Conservation (phyloP, 2,329 filamentous ascomycete species). For the Bipolaris bicolor region DNA sequence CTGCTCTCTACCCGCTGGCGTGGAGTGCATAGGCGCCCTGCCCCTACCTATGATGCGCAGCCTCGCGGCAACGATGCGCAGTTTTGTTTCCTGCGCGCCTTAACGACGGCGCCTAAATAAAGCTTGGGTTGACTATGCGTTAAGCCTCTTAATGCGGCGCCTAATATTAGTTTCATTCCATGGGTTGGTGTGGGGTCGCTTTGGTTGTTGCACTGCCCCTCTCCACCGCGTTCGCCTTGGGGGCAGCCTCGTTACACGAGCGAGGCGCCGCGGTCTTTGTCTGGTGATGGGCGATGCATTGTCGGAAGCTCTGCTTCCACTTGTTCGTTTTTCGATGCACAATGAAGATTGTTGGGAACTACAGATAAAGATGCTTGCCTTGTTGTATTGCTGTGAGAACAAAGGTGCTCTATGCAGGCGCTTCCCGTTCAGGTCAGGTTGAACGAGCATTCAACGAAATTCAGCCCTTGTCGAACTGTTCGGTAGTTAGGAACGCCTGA, state of each 20-base stretch:
- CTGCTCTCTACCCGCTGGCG: background rate
- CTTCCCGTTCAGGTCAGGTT: background rate
- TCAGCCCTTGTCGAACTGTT: background rate
- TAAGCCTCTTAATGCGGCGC: constrained; percentile 1
- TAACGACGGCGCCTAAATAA: constrained; percentile 10
- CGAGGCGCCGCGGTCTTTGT: constrained; percentile 6
- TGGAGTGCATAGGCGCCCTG: constrained; percentile 1
- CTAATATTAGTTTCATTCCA: background rate
- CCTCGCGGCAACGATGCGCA: constrained; percentile 1
- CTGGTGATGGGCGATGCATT: background rate
- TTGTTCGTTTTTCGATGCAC: background rate
- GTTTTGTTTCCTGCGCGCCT: constrained; percentile 2
- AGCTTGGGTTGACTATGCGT: background rate
- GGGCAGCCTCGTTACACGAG: constrained; percentile 9
- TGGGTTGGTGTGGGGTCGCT: background rate
- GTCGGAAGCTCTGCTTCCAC: background rate
- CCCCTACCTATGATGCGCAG: constrained; percentile 10
- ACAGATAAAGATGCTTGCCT: background rate
- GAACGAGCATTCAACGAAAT: background rate
- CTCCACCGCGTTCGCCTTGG: constrained; percentile 7
- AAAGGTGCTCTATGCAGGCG: background rate
- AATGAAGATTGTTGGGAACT: background rate
- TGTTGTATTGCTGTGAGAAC: background rate
- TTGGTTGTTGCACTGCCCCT: constrained; percentile 12
- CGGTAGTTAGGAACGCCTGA: background rate